Percentiles rank a stretch among this genome's conserved stretches.
These are phyloP conservation scores for Aphanomyces invadans DNA, from an alignment of 352 stramenopile genomes.

Conservation along the genomic window DNA sequence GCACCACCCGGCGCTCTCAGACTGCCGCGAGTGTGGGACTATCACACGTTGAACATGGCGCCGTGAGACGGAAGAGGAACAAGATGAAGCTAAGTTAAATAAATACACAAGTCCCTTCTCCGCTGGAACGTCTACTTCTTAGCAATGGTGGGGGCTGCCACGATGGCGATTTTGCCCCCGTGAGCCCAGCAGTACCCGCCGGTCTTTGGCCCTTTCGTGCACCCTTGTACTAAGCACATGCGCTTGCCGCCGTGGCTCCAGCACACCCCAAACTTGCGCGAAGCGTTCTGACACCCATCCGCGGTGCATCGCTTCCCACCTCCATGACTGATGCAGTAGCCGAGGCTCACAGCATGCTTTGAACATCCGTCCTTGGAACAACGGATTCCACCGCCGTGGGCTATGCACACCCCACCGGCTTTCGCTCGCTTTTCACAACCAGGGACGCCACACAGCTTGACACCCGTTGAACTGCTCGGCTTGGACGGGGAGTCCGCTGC, in stretches of 20 bases:
- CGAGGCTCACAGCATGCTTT: constrained; percentile 75
- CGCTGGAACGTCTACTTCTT: constrained; percentile 45
- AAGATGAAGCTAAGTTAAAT: constrained; percentile 34
- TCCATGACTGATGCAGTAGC: constrained; percentile 79
- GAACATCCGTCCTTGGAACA: constrained; percentile 63
- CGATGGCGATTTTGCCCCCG: constrained; percentile 65
- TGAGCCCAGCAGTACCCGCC: constrained; percentile 80
- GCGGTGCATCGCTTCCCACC: constrained; percentile 72
- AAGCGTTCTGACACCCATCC: constrained; percentile 66
- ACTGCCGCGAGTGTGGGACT: no score
- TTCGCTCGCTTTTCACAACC: constrained; percentile 76
- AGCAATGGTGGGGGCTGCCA: no score
- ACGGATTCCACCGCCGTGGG: constrained; percentile 63
- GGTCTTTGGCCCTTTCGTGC: constrained; percentile 74
- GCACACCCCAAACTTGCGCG: constrained; percentile 73
- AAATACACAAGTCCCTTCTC: constrained; percentile 26
- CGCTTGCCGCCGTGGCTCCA: constrained; percentile 76
- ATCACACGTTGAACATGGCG: no score
- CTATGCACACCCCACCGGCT: constrained; percentile 70
- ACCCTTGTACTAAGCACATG: constrained; percentile 67
- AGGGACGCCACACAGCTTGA: constrained; percentile 69
- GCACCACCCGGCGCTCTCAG: no score
- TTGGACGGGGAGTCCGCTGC: not conserved
- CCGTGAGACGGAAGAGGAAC: no score
- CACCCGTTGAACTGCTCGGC: constrained; percentile 10